Conservation (phyloP, 345 rosid species). For the Gossypium arboreum region DNA sequence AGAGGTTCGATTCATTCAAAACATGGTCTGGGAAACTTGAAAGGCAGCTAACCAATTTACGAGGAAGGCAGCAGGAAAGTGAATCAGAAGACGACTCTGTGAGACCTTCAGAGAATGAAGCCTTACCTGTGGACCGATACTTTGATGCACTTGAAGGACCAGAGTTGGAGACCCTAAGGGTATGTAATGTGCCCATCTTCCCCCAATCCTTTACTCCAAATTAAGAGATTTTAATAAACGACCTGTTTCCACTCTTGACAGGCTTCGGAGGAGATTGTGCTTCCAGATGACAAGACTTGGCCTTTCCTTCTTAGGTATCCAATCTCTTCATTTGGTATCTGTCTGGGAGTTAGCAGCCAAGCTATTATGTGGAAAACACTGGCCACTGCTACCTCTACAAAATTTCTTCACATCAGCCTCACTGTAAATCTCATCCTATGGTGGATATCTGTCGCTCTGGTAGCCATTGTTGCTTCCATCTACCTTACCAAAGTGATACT, state of each 20-base stretch:
- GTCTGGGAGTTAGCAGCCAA: conserved; percentile 90
- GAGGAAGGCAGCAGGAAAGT: conserved; percentile 40
- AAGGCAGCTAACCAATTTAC: conserved; percentile 59
- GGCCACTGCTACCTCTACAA: conserved; percentile 59
- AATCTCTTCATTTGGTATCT: conserved; percentile 76
- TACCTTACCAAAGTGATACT: conserved; percentile 60
- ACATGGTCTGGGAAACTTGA: conserved; percentile 91
- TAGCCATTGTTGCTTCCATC: conserved; percentile 34
- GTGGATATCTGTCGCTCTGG: conserved; percentile 57
- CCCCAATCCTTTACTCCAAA: too few species aligned
- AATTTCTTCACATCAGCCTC: conserved; percentile 58
- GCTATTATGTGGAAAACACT: conserved; percentile 81
- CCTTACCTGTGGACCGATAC: conserved; percentile 66
- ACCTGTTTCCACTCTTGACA: conserved; percentile 15
- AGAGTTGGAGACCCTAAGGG: conserved; percentile 77
- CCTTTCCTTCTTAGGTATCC: conserved; percentile 86
- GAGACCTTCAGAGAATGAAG: conserved; percentile 35
- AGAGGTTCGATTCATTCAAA: conserved; percentile 71
- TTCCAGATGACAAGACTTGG: conserved; percentile 79
- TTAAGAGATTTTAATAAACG: too few species aligned
- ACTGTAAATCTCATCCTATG: conserved; percentile 53
- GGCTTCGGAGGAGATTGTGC: conserved; percentile 66
- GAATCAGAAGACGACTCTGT: conserved; percentile 18
- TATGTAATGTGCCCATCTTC: conserved; percentile 12
- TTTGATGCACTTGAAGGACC: conserved; percentile 90